Base-by-base conservation (phyloP, 192 early-diverging fungal species). In the Pilobolus umbonatus region DNA sequence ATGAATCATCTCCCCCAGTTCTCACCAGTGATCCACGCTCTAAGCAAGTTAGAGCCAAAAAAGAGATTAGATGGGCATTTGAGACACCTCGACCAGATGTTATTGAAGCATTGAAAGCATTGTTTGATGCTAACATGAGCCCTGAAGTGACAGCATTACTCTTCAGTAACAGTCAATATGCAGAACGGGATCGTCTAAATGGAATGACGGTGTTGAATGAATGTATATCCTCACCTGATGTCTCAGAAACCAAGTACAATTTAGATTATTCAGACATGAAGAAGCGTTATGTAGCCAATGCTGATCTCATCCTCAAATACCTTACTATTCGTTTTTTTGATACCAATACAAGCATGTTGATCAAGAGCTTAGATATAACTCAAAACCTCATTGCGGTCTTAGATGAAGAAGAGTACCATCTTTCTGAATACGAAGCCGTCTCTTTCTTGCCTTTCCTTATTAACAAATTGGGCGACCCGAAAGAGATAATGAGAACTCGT, bases 251-350 rank as follows among this genome's bases (percentile, higher is more conserved):
- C 54, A 62, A 69, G 60, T 67, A 70, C 61, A 48, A 64, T 52
- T 3, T 73, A 17, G 45, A 69, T 19, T 66, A 38, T 29, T 72
- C 76, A 14, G 86, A 89, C 22, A 69, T 89, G 65, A 77, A 70
- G 17, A 55, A 53, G 11, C 78, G 89, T 15, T 88, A 75, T 50
- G 58, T 91, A 8, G 81, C 83, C n/a, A 85, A 86, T 69, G 68
- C 81, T 1, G 93, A 95, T 60, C 58, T 95, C 9, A 61, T 94
- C 36, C 76, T 95, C 34, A 94, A 93, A 55, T 95, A 94, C 61
- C 57, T 91, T 38, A 93, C 91, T 22, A 72, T 95, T 17, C 84
- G 93, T 12, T 90, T 95, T 76, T 91, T 88, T 69, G 93, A 95
- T 55, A 93, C 91, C n/a, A 91, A 87, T 48, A 95, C 93, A 0